phyloP scores from a whole-genome alignment of 345 rosid species.

The Populus nigra region DNA sequence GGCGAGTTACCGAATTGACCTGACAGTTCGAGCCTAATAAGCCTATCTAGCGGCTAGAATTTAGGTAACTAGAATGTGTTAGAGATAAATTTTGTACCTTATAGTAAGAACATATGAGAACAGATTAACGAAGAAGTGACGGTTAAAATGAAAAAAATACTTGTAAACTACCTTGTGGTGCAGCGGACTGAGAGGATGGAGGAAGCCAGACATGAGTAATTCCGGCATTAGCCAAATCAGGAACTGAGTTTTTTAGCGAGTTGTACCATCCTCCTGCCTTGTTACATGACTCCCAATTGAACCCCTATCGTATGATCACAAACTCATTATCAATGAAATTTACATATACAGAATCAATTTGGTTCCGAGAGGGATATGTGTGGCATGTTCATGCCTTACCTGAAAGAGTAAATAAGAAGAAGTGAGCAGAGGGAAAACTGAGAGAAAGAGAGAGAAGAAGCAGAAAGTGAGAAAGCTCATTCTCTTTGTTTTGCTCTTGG shows the following conservation, averaged over 20 bases:
- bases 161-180: conserved; percentile 45
- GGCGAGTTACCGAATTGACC: too few species aligned
- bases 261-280: conserved; percentile 82
- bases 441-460: conserved; percentile 3
- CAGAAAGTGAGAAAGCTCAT: conserved; percentile 3
- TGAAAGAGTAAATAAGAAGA: conserved; percentile 16
- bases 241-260: conserved; percentile 46
- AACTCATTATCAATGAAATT: background rate
- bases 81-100: background rate
- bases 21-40: too few species aligned
- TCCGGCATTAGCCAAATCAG: conserved; percentile 64
- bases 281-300: conserved; percentile 83
- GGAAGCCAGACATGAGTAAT: conserved; percentile 94
- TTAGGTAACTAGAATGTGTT: background rate
- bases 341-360: background rate
- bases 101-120: background rate
- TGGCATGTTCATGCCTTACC: conserved; percentile 5
- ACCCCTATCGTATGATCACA: conserved; percentile 45
- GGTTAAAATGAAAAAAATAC: background rate
- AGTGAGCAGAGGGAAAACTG: conserved; percentile 16
- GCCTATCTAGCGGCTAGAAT: too few species aligned
- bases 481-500: background rate
- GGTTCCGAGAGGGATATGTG: background rate
- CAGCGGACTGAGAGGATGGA: conserved; percentile 79
- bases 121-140: background rate